A percentile compares a stretch with the other conserved stretches of the same genome.
phyloP scores from a whole-genome alignment of 2,329 filamentous ascomycete genomes.

The Teratosphaeria zuluensis region DNA sequence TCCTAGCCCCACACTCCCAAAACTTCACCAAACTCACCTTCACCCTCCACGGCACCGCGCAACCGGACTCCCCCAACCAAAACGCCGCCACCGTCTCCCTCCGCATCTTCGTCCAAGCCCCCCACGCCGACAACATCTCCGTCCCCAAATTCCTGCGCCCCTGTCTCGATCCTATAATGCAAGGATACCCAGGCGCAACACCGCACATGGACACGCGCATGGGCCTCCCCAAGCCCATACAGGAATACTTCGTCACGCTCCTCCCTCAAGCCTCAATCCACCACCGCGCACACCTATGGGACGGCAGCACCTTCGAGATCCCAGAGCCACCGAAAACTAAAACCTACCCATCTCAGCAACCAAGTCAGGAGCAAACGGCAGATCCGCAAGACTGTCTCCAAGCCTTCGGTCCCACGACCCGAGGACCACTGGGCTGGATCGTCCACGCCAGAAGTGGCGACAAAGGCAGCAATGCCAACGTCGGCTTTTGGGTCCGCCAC shows the following conservation, averaged over 20 bases:
- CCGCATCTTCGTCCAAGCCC: constrained; percentile 30
- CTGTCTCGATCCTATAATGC: constrained; percentile 32
- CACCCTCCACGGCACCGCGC: constrained; percentile 35
- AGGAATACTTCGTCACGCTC: constrained; percentile 34
- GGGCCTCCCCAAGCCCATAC: constrained; percentile 30
- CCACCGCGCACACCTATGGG: constrained; percentile 20
- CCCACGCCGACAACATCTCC: constrained; percentile 15
- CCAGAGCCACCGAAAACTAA: constrained; percentile 24
- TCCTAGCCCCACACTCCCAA: constrained; percentile 26
- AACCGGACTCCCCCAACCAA: constrained; percentile 32
- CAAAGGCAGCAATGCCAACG: constrained; percentile 26
- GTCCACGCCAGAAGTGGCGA: constrained; percentile 26
- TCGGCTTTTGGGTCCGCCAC: constrained; percentile 33
- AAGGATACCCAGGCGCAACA: constrained; percentile 24
- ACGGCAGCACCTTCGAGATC: constrained; percentile 24
- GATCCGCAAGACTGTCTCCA: neutral
- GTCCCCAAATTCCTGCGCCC: constrained; percentile 25
- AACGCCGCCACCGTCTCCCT: constrained; percentile 41
- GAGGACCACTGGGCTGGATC: constrained; percentile 29
- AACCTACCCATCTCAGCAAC: constrained; percentile 26
- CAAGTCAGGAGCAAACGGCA: constrained; percentile 17
- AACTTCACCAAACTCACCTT: constrained; percentile 29
- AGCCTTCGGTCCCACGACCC: constrained; percentile 27
- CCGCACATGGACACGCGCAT: constrained; percentile 28
- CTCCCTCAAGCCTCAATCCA: constrained; percentile 21